Evolutionary conservation across 805 yeast genomes (phyloP), one percentile per base, ranked within the genome.

Genomic region (Babjeviella inositovora): DNA sequence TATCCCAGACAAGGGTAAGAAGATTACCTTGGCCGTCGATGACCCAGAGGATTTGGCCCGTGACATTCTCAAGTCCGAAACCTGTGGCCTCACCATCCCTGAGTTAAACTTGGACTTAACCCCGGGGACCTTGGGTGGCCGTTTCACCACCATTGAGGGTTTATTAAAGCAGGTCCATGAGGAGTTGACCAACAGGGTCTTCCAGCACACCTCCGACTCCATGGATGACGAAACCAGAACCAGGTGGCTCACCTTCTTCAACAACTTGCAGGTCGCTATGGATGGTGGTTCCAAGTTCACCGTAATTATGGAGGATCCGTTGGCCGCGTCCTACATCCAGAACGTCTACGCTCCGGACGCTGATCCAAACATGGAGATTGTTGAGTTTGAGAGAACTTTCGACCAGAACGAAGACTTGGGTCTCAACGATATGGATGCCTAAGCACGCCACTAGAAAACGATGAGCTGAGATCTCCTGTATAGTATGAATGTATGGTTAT

Each of bases 301-400:
- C 1, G 62, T 90, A 17, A 45, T 67, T 19, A 77, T 90, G 92
- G 84, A 72, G 33, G 99, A 90, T 50, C 98, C 99, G 5, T 53
- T 90, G 38, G 94, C 96, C 11, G 75, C 93, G 4, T 82, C 95
- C 1, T 90, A 90, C 41, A 77, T 90, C 32, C 99, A 90, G 52
- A 90, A 90, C 43, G 90, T 87, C n/a, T 90, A 85, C 43, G 99
- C 99, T 17, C 99, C 99, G 14, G 99, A 90, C 51, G 67, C 68
- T 19, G 99, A 90, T 52, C 99, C 99, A 33, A 81, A 87, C 45
- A 90, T 90, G 97, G 60, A 47, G 19, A 67, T 79, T 30, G 94
- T 77, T 50, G 95, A 90, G 28, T 81, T 69, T 36, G 93, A 82
- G 35, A 77, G 99, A 58, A 73, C 93, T 3, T 55, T 59, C 19